Evolutionary conservation across 345 rosid genomes (phyloP).

Genomic region (Durio zibethinus): DNA sequence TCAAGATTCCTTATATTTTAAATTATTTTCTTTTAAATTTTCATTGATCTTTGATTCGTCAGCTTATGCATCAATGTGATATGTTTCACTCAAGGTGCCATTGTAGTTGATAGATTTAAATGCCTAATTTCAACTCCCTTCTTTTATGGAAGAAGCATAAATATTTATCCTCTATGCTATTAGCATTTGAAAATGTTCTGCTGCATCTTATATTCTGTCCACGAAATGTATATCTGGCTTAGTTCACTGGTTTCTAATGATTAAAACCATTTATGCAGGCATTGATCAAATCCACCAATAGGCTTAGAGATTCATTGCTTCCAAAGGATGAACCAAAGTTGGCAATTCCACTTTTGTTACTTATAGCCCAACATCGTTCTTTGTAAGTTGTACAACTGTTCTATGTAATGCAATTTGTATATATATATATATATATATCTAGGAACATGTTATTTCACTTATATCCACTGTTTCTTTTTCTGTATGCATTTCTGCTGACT

Average conservation of each 20-base stretch:
- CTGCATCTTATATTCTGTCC: not conserved
- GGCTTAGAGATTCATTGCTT: slow-evolving; percentile 89
- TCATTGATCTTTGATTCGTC: not conserved
- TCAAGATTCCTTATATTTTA: not conserved
- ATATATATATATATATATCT: not conserved
- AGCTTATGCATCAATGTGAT: not conserved
- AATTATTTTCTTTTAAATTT: not conserved
- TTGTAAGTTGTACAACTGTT: slow-evolving; percentile 52
- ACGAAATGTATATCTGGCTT: not conserved
- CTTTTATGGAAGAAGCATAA: not conserved
- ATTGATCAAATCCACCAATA: slow-evolving; percentile 81
- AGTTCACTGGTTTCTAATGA: not conserved
- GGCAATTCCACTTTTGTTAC: slow-evolving; percentile 86
- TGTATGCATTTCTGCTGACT: not conserved
- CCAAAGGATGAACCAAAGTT: slow-evolving; percentile 92
- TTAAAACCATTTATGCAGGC: slow-evolving; percentile 51
- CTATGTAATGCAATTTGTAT: not conserved
- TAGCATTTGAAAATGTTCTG: not conserved
- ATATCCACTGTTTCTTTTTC: not conserved
- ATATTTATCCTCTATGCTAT: not conserved
- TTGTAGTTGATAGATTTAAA: not conserved
- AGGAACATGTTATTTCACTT: not conserved
- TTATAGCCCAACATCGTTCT: slow-evolving; percentile 94
- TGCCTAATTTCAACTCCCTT: not conserved
- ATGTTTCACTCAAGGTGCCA: not conserved